phyloP scores from a whole-genome alignment of 1,284 basidiomycete genomes.

The Tylopilus sp. region DNA sequence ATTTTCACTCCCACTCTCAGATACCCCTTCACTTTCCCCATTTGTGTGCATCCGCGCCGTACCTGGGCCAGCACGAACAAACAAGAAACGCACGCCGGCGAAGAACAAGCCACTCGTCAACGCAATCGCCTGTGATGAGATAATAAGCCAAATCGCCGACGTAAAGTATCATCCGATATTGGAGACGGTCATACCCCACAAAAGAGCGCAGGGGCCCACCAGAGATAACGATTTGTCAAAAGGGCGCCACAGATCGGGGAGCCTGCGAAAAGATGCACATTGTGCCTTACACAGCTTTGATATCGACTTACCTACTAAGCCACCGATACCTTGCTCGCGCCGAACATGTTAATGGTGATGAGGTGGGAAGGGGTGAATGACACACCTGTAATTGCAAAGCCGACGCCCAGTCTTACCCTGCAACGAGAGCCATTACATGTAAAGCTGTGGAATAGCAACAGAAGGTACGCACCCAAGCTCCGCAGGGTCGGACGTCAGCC shows the following conservation, averaged over 20 bases:
- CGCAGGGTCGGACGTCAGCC: conserved; percentile 21
- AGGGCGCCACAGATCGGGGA: conserved; percentile 33
- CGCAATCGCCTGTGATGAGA: conserved; percentile 7
- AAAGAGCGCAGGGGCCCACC: conserved; percentile 34
- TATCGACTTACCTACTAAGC: conserved; percentile 23
- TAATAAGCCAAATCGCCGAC: background rate
- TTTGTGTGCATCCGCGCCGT: background rate
- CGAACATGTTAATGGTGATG: background rate
- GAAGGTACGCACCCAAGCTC: conserved; percentile 29
- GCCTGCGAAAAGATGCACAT: conserved; percentile 14
- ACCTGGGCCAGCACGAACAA: background rate
- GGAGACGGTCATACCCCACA: conserved; percentile 22
- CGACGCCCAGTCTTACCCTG: conserved; percentile 28
- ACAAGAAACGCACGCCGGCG: conserved; percentile 11
- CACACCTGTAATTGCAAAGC: conserved; percentile 24
- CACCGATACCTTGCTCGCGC: conserved; percentile 24
- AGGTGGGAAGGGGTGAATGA: background rate
- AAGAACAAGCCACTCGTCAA: conserved; percentile 11
- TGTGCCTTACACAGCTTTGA: background rate
- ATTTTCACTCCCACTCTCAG: background rate
- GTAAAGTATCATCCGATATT: background rate
- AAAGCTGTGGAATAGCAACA: background rate
- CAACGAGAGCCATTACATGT: background rate
- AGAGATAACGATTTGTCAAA: conserved; percentile 27
- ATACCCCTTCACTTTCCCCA: background rate